Base-by-base conservation (phyloP, 352 stramenopile species). In the Globisporangium solare region DNA sequence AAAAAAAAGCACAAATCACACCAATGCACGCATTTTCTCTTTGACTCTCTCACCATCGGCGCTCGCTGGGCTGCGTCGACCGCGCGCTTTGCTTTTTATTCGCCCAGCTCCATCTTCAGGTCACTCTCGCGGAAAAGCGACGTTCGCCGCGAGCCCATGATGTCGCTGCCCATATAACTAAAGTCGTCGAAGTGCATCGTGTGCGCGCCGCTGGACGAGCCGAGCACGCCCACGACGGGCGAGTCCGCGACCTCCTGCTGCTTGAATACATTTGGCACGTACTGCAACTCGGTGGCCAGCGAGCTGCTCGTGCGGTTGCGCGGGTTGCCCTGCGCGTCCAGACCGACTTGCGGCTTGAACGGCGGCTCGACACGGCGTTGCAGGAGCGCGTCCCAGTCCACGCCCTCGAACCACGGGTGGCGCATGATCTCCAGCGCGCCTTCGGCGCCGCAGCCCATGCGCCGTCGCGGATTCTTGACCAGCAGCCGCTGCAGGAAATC, bases 141-240 rank as follows among this genome's bases (percentile, higher is more conserved):
- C 20, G 81, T 91, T 41, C 77, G 79, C n/a, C 83, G 75, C 24
- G 81, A 92, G 31, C 83, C 83, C 63, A 90, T 88, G 52, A 94
- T 83, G 50, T 92, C 83, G 60, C 83, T 94, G 54, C 82, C 84
- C 83, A 92, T 92, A 66, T 92, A 94, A 48, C 78, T 91, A 58
- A 92, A 94, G 61, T 92, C 80, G 32, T 94, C 84, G 45, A 94
- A 94, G 63, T 92, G 82, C 82, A 91, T 91, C 37, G 83, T 79
- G 63, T 83, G 68, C 48, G 60, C 70, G 24, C 81, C 70, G n/a
- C 62, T 73, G 17, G 69, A 74, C 20, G 76, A 87, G 27, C 78
- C 76, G 18, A 87, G 63, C 14, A 73, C 68, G 49, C 76, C 69
- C 31, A 88, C 68, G 21, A 87, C 77, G 21, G 84, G 84, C 31